A percentile compares a stretch with the other conserved stretches of the same genome.
Evolutionary conservation across 371 early-diverging fungal species (phyloP).

Genomic region (Phascolomyces articulosus): DNA sequence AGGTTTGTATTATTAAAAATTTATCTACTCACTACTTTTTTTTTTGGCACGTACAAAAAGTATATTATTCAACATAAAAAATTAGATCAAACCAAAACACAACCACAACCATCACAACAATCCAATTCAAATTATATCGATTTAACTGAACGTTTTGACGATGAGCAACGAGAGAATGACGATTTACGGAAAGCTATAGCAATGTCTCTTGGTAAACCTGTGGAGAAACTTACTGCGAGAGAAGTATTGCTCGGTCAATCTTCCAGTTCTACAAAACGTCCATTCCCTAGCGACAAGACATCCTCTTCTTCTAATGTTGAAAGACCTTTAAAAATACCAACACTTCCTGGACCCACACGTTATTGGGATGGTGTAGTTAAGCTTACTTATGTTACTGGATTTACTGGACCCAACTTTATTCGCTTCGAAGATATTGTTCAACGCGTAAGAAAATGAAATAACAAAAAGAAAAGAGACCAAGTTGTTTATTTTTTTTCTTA

Average conservation of each 20-base stretch:
- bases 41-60: too few species aligned
- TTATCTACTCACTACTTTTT: too few species aligned
- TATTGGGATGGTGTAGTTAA: constrained; percentile 44
- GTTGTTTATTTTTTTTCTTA: too few species aligned
- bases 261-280: neutral
- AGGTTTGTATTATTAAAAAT: neutral
- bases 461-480: too few species aligned
- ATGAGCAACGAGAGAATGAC: constrained; percentile 28
- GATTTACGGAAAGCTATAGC: constrained; percentile 41
- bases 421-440: constrained; percentile 40
- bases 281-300: constrained; percentile 5
- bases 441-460: constrained; percentile 31
- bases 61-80: too few species aligned
- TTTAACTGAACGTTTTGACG: neutral
- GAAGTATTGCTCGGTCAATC: constrained; percentile 22
- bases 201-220: constrained; percentile 41
- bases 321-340: neutral
- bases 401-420: constrained; percentile 35
- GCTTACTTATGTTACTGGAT: constrained; percentile 42
- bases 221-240: constrained; percentile 43
- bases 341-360: neutral
- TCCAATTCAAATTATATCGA: neutral
- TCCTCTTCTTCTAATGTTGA: neutral
- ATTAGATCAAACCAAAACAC: neutral
- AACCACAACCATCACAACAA: neutral